These are phyloP conservation scores for Trichoderma gracile DNA, from an alignment of 2,329 filamentous ascomycete species.

Conservation along the genomic window DNA sequence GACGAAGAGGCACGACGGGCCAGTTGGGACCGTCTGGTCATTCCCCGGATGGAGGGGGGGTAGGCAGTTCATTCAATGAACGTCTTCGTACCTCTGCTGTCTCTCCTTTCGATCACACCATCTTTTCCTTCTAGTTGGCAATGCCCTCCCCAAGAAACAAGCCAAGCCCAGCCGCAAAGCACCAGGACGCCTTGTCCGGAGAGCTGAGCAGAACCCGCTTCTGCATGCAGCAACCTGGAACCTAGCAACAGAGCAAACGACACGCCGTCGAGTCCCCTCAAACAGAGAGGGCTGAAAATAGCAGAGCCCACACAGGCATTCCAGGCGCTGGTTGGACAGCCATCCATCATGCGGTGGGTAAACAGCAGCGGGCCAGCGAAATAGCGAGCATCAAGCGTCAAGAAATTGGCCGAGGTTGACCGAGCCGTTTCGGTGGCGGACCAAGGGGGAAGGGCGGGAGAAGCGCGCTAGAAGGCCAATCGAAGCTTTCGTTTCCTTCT, in stretches of 20 bases:
- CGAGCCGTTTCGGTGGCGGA: slow-evolving; percentile 21
- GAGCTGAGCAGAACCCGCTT: slow-evolving; percentile 3
- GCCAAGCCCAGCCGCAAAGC: no score
- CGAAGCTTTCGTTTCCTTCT: slow-evolving; percentile 20
- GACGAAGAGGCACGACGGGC: background rate
- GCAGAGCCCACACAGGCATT: background rate
- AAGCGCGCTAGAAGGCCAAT: slow-evolving; percentile 27
- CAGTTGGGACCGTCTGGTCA: background rate
- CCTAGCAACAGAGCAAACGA: no score
- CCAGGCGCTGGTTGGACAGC: slow-evolving; percentile 15
- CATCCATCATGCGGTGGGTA: slow-evolving; percentile 12
- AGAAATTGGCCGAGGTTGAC: slow-evolving; percentile 24
- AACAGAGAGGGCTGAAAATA: slow-evolving; percentile 5
- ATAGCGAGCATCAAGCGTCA: slow-evolving; percentile 21
- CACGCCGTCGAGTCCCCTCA: background rate
- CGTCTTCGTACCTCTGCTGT: background rate
- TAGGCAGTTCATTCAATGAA: background rate
- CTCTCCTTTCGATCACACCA: background rate
- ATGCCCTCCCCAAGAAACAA: background rate
- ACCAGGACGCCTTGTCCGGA: slow-evolving; percentile 9
- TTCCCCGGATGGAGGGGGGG: background rate
- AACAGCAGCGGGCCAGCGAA: slow-evolving; percentile 10
- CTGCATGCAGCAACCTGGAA: slow-evolving; percentile 14
- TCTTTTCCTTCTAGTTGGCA: background rate
- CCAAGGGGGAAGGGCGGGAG: slow-evolving; percentile 20